Base-by-base conservation (phyloP, 2,329 filamentous ascomycete genomes). In the Monilinia vaccinii-corymbosi region DNA sequence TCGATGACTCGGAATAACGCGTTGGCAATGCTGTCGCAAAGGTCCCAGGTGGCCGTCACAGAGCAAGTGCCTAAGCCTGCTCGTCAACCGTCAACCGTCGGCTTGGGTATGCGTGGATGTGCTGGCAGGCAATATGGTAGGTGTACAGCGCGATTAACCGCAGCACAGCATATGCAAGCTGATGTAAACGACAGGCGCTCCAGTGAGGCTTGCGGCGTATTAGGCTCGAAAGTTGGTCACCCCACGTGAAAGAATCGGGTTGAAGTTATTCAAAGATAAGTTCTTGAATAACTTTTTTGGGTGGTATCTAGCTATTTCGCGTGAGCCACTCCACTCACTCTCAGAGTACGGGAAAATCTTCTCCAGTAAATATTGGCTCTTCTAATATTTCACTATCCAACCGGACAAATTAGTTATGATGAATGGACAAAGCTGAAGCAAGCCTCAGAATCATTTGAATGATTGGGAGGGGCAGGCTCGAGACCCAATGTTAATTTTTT, bases 161-260 rank as follows among this genome's bases (percentile, higher is more conserved):
- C 75, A 76, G 76, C 75, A 77, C 78, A 76, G 77, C 79, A 81
- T 79, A 81, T 83, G 81, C 81, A 80, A 75, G 78, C 77, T 77
- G 78, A 78, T 78, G 77, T 77, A 69, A 75, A 60, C 64, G 68
- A 68, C 36, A 68, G 69, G 70, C 71, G 73, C 68, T 69, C 67
- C 67, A 53, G 70, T 72, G 72, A 73, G 73, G 77, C 79, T 68
- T 62, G 62, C 62, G 51, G 61, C 38, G 51, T 44, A 63, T 66
- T 63, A 65, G 69, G 68, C 67, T 69, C 62, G 60, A 67, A 52
- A 44, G 51, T 63, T 63, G 50, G 63, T 46, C 56, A 47, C 53
- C 63, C 64, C 69, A 71, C 69, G 68, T 71, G 70, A 69, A 64
- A 60, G 25, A 28, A 61, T 62, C 62, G 66, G 64, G 69, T 47